A percentile compares a stretch with the other conserved stretches of the same genome.
phyloP scores from a whole-genome alignment of 108 stramenopile genomes.

The Pseudonitzschia delicatissima region DNA sequence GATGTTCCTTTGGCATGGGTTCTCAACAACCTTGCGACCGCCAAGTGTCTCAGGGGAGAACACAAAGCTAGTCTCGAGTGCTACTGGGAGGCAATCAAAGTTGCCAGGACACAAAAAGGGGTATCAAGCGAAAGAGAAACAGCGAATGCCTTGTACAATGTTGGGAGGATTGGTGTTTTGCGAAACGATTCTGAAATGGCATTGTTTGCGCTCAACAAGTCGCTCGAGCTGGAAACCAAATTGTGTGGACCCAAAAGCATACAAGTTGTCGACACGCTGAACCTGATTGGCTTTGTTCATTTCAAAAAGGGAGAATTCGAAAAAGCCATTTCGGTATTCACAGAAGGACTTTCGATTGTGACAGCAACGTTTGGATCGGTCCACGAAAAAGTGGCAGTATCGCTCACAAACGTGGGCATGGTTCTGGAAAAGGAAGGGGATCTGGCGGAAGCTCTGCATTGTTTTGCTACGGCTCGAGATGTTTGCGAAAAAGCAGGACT shows the following conservation, averaged over 20 bases:
- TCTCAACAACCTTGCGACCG: conserved; percentile 41
- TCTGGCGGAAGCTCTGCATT: conserved; percentile 25
- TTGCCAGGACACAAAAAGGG: background rate
- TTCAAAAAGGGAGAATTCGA: conserved; percentile 10
- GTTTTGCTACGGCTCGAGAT: conserved; percentile 23
- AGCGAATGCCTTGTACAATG: conserved; percentile 56
- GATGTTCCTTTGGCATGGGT: conserved; percentile 25
- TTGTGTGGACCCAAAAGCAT: conserved; percentile 22
- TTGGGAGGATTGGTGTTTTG: conserved; percentile 54
- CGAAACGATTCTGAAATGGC: conserved; percentile 46
- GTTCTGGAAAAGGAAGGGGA: conserved; percentile 34
- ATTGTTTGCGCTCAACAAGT: conserved; percentile 22
- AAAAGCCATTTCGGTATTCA: conserved; percentile 29
- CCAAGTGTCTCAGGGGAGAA: conserved; percentile 14
- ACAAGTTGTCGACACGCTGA: conserved; percentile 28
- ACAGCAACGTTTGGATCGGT: conserved; percentile 18
- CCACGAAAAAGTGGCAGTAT: conserved; percentile 33
- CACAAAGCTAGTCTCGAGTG: conserved; percentile 16
- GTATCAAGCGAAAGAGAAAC: conserved; percentile 18
- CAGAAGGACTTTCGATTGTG: conserved; percentile 22
- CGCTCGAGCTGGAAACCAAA: conserved; percentile 20
- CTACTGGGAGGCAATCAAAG: conserved; percentile 22
- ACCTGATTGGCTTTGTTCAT: conserved; percentile 37
- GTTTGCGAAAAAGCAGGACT: conserved; percentile 10
- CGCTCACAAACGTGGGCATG: conserved; percentile 38